These are phyloP conservation scores for Cornus controversa DNA, from an alignment of 148 eudicot species.

Conservation along the genomic window DNA sequence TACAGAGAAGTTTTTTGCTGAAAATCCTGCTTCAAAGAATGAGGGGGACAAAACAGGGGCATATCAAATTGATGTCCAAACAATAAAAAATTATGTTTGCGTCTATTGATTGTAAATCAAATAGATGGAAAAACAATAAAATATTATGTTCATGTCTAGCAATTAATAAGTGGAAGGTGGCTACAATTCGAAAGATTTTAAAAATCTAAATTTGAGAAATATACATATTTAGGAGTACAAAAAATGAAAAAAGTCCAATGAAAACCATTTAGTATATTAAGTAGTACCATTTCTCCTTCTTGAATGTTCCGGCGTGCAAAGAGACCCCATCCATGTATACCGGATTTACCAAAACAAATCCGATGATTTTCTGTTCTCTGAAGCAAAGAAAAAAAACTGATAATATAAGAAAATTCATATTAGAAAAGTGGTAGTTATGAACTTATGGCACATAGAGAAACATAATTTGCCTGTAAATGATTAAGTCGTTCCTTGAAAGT, in stretches of 20 bases:
- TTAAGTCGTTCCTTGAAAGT: slow-evolving; percentile 69
- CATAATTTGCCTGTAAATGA: slow-evolving; percentile 60
- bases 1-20: no score
- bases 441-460: background rate
- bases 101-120: no score
- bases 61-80: background rate
- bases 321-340: slow-evolving; percentile 99
- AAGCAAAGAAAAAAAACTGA: slow-evolving; percentile 2
- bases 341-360: slow-evolving; percentile 89
- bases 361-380: slow-evolving; percentile 69
- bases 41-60: background rate
- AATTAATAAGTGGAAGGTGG: background rate
- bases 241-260: background rate
- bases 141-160: background rate
- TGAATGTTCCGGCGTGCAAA: slow-evolving; percentile 81
- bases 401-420: background rate
- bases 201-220: background rate
- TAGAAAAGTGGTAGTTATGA: background rate
- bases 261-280: background rate
- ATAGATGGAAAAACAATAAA: slow-evolving; percentile 4
- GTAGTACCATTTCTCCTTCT: slow-evolving; percentile 92
- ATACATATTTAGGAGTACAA: background rate
- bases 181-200: background rate
- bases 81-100: no score
- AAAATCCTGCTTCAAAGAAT: background rate